Evolutionary conservation across 352 stramenopile species (phyloP), one percentile per base, ranked within the genome.

Genomic region (Phytophthora litchii): DNA sequence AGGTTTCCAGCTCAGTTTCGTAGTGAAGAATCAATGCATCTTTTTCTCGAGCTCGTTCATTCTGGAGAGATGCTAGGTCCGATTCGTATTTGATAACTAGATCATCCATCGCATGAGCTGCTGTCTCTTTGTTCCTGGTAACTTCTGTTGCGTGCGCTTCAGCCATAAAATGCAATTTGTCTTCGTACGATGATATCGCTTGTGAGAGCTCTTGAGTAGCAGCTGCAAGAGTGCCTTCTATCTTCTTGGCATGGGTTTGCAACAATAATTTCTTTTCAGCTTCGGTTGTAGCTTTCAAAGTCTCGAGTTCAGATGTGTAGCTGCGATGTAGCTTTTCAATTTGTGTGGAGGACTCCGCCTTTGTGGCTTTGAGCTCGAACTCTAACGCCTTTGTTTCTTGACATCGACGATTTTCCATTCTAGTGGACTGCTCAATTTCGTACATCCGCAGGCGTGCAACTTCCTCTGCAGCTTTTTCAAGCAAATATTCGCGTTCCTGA

Each of bases 1-100:
- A 37, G 1, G 54, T 25, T 20, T 85, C 74, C 6, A 90, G 36
- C 17, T 87, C 54, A 1, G 76, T 77, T 31, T 88, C 80, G 46
- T 88, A 85, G 19, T 60, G 48, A 34, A 86, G 54, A 40, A 74
- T 31, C 10, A 77, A 48, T 1, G 62, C 20, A 32, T 64, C 57
- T 10, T 48, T 42, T 38, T 76, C 51, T 32, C 64, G 45, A 25
- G 48, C 29, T 27, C 49, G 32, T 35, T 76, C 60, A 37, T 58
- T 68, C 41, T 71, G 52, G 10, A 70, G 38, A 20, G 64, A 42
- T 29, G 25, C n/a, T 31, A 65, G 14, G 16, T 69, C 52, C 25
- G 27, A 34, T 43, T 72, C 55, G 32, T 77, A 74, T 21, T 72
- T 77, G 19, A 45, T 14, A 19, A 74, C 17, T n/a, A 77, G 27